Evolutionary conservation across 495 filamentous ascomycete species (phyloP).

Genomic region (Tricharina praecox): DNA sequence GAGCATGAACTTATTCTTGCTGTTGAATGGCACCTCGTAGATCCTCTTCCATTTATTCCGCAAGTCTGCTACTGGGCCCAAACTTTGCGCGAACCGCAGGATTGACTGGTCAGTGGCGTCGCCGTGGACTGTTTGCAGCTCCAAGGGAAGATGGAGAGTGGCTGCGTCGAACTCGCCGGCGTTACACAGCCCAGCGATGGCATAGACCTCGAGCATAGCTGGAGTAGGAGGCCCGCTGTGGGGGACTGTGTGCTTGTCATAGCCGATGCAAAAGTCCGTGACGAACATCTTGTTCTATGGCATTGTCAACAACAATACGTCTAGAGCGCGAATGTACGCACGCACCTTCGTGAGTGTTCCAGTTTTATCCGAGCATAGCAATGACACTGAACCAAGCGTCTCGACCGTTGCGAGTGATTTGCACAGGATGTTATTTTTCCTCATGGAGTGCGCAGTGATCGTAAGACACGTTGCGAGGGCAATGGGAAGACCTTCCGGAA

Average conservation of each 20-base stretch:
- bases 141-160: constrained; percentile 35
- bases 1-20: constrained; percentile 65
- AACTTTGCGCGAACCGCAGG: constrained; percentile 45
- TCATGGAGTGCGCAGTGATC: constrained; percentile 46
- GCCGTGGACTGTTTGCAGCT: constrained; percentile 44
- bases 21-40: constrained; percentile 57
- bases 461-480: constrained; percentile 45
- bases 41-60: constrained; percentile 38
- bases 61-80: constrained; percentile 36
- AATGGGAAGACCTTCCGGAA: constrained; percentile 55
- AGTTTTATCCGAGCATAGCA: constrained; percentile 56
- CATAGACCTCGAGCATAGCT: constrained; percentile 32
- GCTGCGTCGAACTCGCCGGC: constrained; percentile 50
- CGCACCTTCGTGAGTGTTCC: constrained; percentile 45
- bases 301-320: background rate
- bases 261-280: constrained; percentile 31
- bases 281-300: constrained; percentile 43
- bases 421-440: constrained; percentile 45
- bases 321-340: background rate
- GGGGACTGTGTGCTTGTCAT: background rate
- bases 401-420: constrained; percentile 53
- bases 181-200: constrained; percentile 47
- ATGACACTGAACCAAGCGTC: constrained; percentile 48
- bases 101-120: constrained; percentile 60
- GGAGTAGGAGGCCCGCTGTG: constrained; percentile 29